These are phyloP conservation scores for Chrysanthemum lavandulifolium DNA, from an alignment of 129 eudicot genomes.

Conservation along the genomic window DNA sequence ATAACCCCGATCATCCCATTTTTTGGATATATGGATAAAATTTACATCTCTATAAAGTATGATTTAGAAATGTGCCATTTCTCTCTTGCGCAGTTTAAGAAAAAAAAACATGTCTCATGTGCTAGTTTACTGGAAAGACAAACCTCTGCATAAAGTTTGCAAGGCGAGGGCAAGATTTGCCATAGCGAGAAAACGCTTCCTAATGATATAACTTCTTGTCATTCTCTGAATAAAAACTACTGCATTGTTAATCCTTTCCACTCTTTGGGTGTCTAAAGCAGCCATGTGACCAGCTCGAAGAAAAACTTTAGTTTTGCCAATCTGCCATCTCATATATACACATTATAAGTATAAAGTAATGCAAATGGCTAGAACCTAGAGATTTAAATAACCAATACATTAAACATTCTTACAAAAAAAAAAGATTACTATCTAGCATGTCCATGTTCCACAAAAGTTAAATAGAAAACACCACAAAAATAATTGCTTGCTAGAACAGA, in stretches of 20 bases:
- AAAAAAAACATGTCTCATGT: background rate
- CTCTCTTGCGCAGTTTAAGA: background rate
- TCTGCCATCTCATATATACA: conserved; percentile 47
- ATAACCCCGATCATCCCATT: no score
- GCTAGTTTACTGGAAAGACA: conserved; percentile 25
- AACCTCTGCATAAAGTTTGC: conserved; percentile 86
- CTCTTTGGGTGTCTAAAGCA: conserved; percentile 74
- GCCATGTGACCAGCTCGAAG: conserved; percentile 99
- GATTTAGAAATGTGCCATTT: background rate
- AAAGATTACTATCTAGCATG: background rate
- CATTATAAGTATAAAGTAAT: conserved; percentile 18
- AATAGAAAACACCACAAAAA: no score
- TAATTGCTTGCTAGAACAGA: no score
- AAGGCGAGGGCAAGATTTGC: conserved; percentile 62
- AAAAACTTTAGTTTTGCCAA: conserved; percentile 86
- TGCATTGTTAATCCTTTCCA: conserved; percentile 64
- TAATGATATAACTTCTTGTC: conserved; percentile 64
- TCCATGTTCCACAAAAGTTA: background rate
- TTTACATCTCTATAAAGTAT: background rate
- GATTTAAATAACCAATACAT: conserved; percentile 13
- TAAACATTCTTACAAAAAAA: background rate
- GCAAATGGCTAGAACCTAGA: conserved; percentile 14
- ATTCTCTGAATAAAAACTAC: conserved; percentile 69
- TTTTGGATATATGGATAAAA: background rate
- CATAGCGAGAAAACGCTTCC: conserved; percentile 67